A percentile compares a stretch with the other conserved stretches of the same genome.
These are phyloP conservation scores for Boletus insuetus DNA, from an alignment of 768 basidiomycete genomes.

Conservation along the genomic window DNA sequence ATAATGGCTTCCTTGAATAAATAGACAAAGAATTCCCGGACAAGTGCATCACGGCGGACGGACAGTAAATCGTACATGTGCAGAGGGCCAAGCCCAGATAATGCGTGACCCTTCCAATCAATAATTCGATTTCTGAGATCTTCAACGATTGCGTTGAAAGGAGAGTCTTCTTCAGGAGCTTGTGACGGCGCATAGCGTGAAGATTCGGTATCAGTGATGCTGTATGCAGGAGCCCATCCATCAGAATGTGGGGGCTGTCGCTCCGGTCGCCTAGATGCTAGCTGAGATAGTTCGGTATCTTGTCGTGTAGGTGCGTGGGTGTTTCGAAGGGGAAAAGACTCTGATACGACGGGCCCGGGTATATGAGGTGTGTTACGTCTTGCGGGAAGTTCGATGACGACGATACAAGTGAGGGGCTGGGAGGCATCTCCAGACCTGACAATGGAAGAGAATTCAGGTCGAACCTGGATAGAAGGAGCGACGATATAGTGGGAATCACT, in stretches of 20 bases:
- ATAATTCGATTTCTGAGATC: conserved; percentile 88
- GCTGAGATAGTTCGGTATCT: conserved; percentile 22
- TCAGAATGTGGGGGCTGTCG: conserved; percentile 22
- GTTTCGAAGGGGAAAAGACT: conserved; percentile 40
- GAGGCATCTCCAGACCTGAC: conserved; percentile 64
- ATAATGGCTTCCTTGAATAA: conserved; percentile 97
- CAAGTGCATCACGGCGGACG: conserved; percentile 84
- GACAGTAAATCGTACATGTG: conserved; percentile 91
- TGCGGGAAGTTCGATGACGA: conserved; percentile 88
- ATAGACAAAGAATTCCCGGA: conserved; percentile 94
- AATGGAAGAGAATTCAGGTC: conserved; percentile 86
- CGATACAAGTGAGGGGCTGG: conserved; percentile 90
- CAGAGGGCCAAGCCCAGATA: conserved; percentile 83
- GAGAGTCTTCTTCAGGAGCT: conserved; percentile 57
- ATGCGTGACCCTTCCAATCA: conserved; percentile 94
- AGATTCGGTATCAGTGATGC: conserved; percentile 28
- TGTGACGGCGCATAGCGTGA: conserved; percentile 30
- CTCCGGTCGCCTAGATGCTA: conserved; percentile 9
- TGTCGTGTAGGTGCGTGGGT: conserved; percentile 18
- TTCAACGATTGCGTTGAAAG: conserved; percentile 81
- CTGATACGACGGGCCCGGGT: conserved; percentile 53
- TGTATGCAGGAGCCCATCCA: conserved; percentile 27
- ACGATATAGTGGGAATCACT: conserved; percentile 69
- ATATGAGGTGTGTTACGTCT: conserved; percentile 53
- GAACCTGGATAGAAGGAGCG: conserved; percentile 89